Percentiles rank a stretch among this genome's conserved stretches.
Evolutionary conservation across 495 filamentous ascomycete species (phyloP).

Genomic region (Ramalina peruviana): DNA sequence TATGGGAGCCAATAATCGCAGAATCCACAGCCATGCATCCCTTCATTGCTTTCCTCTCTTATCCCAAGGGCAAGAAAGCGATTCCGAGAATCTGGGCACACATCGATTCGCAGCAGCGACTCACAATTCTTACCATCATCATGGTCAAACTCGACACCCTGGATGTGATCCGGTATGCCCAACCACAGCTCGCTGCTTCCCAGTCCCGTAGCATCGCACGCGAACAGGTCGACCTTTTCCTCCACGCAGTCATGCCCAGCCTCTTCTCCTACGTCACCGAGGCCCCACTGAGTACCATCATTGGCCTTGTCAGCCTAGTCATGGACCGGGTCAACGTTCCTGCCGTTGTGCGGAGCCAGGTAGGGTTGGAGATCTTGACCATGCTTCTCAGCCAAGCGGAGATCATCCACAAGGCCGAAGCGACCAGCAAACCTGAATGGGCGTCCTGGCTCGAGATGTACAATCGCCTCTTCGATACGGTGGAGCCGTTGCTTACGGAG

Average conservation of each 20-base stretch:
- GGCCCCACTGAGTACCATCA: slow-evolving; percentile 76
- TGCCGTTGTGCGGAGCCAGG: slow-evolving; percentile 61
- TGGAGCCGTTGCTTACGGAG: slow-evolving; percentile 67
- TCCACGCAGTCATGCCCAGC: slow-evolving; percentile 71
- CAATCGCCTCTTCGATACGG: slow-evolving; percentile 69
- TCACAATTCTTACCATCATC: slow-evolving; percentile 90
- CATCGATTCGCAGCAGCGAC: slow-evolving; percentile 78
- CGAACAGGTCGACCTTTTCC: slow-evolving; percentile 87
- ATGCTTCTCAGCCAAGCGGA: slow-evolving; percentile 92
- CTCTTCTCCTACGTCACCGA: slow-evolving; percentile 82
- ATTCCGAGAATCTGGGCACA: slow-evolving; percentile 91
- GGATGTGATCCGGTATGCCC: slow-evolving; percentile 71
- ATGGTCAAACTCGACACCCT: slow-evolving; percentile 84
- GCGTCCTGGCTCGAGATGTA: slow-evolving; percentile 73
- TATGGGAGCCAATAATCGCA: slow-evolving; percentile 78
- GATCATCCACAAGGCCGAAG: slow-evolving; percentile 68
- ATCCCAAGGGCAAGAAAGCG: slow-evolving; percentile 89
- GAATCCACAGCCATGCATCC: slow-evolving; percentile 64
- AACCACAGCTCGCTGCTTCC: slow-evolving; percentile 52
- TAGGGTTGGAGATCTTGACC: slow-evolving; percentile 79
- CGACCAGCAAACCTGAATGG: slow-evolving; percentile 57
- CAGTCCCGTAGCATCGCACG: slow-evolving; percentile 57
- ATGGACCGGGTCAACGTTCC: slow-evolving; percentile 69
- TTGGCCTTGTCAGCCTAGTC: slow-evolving; percentile 74
- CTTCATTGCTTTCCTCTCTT: slow-evolving; percentile 92